Base-by-base conservation (phyloP, 495 filamentous ascomycete genomes). In the Apiosordaria backusii region DNA sequence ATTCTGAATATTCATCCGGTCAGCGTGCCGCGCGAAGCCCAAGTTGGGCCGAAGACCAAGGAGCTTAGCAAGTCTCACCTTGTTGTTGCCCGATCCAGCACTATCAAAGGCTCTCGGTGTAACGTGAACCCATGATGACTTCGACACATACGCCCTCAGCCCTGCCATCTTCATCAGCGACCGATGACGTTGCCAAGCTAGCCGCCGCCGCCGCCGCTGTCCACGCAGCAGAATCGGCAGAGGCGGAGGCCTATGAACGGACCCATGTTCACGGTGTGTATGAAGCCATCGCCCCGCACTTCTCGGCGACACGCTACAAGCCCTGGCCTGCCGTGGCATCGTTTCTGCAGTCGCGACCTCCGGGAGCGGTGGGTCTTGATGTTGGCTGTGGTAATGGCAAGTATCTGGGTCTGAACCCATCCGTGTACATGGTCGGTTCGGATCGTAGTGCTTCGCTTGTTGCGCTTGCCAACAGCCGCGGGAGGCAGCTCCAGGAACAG, bases 381-480 rank as follows among this genome's bases (percentile, higher is more conserved):
- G 84, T 97, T 62, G 92, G 91, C 57, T 98, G 95, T 78, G 95
- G 95, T 61, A 99, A 99, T 80, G 95, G 95, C 68, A 99, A 99
- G 81, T 96, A 98, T 73, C 79, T 98, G 57, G 78, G 84, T 52
- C 90, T 96, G 50, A 96, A 95, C 76, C 83, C 78, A 21, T 81
- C 88, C 69, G 78, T 97, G 26, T 92, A 89, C 77, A 92, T 97
- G 67, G 71, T 99, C 61, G 95, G 87, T 45, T 94, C 90, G 61
- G 95, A 99, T 83, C 84, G 94, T 82, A 96, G 92, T 63, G 78
- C 84, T 54, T 90, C 90, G 66, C 85, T 98, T 40, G 86, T 87
- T 52, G 81, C 80, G 57, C 92, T 97, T 74, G 95, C 94, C 25
- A 74, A 80, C 16, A 71, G 82, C 50, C 88, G 90, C 70, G 82